Evolutionary conservation across 768 basidiomycete genomes (phyloP), one percentile per base, ranked within the genome.

Genomic region (Tylopilus subfusipes): DNA sequence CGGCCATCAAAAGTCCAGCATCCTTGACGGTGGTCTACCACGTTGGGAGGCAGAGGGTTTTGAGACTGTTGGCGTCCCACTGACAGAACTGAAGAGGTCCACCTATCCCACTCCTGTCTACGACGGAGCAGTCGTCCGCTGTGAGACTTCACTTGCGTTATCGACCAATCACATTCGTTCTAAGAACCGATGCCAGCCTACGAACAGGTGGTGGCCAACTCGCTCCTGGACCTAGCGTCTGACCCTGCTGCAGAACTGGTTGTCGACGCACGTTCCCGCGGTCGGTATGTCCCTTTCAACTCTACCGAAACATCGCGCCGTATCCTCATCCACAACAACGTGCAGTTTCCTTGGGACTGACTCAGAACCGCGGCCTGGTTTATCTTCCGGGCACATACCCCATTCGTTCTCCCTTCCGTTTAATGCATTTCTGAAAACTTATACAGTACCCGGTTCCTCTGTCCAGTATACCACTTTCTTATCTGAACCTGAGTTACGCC

Each of bases 331-430:
- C 46, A 36, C 11, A 36, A 58, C 48, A 56, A 61, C 42, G 45
- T 48, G 27, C 62, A 96, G 95, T 57, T 98, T 82, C 68, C 73
- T 81, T 24, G 95, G 94, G 18, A 76, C 75, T 31, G 88, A 87
- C 31, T 88, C 93, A 10, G 97, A 99, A 68, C 97, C 97, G 13
- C 83, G 97, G 14, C 82, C 90, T 14, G 87, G 87, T 16, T 76
- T 98, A 49, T 80, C 90, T 21, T 92, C 90, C 0, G 97, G 97
- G 0, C 97, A 98, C 68, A 94, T 98, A 50, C 95, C 96, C 0
- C 73, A 86, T 68, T 91, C 95, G 0, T 75, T 84, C 60, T 89
- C 92, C 2, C 75, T 97, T 9, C 90, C 97, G 1, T 99, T 97
- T 75, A 84, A 77, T 57, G 54, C 74, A 30, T 92, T 96, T 68